A percentile compares a stretch with the other conserved stretches of the same genome.
Conservation (phyloP, 116 monocot species). For the Trichopus zeylanicus region DNA sequence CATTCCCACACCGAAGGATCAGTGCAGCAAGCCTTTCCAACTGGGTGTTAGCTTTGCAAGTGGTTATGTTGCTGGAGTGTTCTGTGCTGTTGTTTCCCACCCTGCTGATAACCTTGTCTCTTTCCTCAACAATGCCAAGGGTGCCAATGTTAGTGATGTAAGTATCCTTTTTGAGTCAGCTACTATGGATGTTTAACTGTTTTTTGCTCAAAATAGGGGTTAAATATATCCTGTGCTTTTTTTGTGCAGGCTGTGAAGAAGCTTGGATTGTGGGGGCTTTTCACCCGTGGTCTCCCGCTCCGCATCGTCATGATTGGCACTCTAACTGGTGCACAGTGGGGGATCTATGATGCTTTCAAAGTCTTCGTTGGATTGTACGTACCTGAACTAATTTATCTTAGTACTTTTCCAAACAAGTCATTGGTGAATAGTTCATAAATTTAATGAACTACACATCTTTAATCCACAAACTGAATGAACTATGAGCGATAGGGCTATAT, state of each 20-base stretch:
- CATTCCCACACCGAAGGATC: conserved; percentile 55
- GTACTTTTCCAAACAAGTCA: too few relatives aligned
- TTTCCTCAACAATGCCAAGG: conserved; percentile 81
- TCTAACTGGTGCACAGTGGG: conserved; percentile 60
- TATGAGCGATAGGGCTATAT: too few relatives aligned
- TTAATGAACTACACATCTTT: too few relatives aligned
- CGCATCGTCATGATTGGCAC: conserved; percentile 63
- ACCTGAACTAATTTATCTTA: not conserved
- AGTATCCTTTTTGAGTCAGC: conserved; percentile 10
- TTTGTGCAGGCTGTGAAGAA: conserved; percentile 56
- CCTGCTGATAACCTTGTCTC: conserved; percentile 92
- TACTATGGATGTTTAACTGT: too few relatives aligned
- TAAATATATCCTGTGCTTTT: not conserved
- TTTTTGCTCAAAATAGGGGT: too few relatives aligned
- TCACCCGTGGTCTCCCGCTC: conserved; percentile 57
- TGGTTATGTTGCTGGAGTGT: conserved; percentile 67
- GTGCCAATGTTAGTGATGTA: conserved; percentile 71
- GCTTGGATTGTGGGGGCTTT: conserved; percentile 53
- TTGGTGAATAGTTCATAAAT: too few relatives aligned
- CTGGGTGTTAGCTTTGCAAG: conserved; percentile 67
- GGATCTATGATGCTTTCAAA: conserved; percentile 70
- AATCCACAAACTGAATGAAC: too few relatives aligned
- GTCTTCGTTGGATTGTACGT: conserved; percentile 62
- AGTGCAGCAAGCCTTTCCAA: conserved; percentile 59
- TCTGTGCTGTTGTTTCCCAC: conserved; percentile 79